These are phyloP conservation scores for Coniochaeta sp. DNA, from an alignment of 2,329 filamentous ascomycete genomes.

Conservation along the genomic window DNA sequence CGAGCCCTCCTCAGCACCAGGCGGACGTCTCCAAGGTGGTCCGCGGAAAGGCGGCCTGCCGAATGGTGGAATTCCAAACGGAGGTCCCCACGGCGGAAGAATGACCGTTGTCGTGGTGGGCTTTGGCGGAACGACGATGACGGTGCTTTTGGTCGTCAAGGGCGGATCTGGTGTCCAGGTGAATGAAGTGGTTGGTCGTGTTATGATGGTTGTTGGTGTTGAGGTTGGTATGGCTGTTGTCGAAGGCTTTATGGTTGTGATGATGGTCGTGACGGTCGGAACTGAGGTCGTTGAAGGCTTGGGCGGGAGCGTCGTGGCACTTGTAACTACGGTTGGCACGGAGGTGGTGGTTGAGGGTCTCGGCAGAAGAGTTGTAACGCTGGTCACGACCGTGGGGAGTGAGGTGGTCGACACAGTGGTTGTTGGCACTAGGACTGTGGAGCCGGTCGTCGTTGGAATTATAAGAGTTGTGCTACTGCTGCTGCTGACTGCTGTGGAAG, in stretches of 20 bases:
- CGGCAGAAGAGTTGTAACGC: not conserved
- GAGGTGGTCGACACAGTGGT: not conserved
- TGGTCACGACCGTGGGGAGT: not conserved
- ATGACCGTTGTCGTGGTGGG: not conserved
- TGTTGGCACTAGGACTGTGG: not conserved
- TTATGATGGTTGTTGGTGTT: not conserved
- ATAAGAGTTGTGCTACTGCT: not conserved
- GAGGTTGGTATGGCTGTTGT: not conserved
- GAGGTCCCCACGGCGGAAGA: not conserved
- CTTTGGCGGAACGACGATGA: constrained; percentile 1
- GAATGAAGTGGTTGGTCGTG: not conserved
- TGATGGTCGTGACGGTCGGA: not conserved
- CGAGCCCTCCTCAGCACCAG: not conserved
- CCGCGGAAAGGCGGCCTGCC: not conserved
- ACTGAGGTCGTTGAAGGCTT: not conserved
- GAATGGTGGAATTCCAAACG: not conserved
- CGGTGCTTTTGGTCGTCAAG: constrained; percentile 6
- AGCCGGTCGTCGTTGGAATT: not conserved
- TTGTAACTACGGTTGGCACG: not conserved
- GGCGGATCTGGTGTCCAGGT: constrained; percentile 3
- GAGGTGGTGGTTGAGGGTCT: not conserved
- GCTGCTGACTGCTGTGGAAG: not conserved
- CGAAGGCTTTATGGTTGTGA: not conserved
- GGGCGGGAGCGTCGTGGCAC: not conserved
- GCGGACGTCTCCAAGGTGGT: not conserved